Evolutionary conservation across 129 eudicot genomes (phyloP), one percentile per base, ranked within the genome.

Genomic region (Oenanthe sinensis): DNA sequence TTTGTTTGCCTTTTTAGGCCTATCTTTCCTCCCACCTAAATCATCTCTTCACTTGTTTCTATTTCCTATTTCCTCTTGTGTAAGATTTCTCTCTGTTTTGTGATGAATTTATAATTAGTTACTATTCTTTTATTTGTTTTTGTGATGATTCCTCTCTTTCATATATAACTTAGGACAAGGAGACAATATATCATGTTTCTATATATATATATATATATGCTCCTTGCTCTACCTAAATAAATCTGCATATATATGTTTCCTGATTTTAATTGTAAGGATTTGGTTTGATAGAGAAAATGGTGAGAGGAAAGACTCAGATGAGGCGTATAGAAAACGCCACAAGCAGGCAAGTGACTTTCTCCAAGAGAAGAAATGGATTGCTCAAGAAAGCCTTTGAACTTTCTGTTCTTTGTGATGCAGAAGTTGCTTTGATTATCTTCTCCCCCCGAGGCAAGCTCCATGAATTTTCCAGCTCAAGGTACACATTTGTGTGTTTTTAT

Each of bases 261-360:
- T 70, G 28, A 6, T 17, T 8, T 70, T n/a, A n/a, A n/a, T n/a
- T 6, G 0, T 70, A 39, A 37, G 2, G 65, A 24, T n/a, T 60
- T 60, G 5, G 15, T 71, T 69, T 71, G 68, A 55, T 60, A 3
- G 15, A 30, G 74, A 83, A 83, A 83, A 91, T 91, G 97, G 97
- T 91, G 88, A 87, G 97, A 74, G 97, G 97, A 36, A 91, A 89
- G 85, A 91, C 94, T 76, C 97, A 91, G 83, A 87, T 91, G 97
- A 85, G 88, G 89, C 92, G 97, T 85, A 91, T 91, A 75, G 97
- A 91, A 44, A 91, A 91, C 89, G 94, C 94, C 47, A 91, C 97
- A 45, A 91, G 97, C 80, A 84, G 97, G 77, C 97, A 91, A 81
- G 97, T 91, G 76, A 91, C 97, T 78, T 91, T 91, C 78, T 88